A percentile compares a stretch with the other conserved stretches of the same genome.
These are phyloP conservation scores for Rhizophagus sp. DNA, from an alignment of 192 early-diverging fungal species.

Conservation along the genomic window DNA sequence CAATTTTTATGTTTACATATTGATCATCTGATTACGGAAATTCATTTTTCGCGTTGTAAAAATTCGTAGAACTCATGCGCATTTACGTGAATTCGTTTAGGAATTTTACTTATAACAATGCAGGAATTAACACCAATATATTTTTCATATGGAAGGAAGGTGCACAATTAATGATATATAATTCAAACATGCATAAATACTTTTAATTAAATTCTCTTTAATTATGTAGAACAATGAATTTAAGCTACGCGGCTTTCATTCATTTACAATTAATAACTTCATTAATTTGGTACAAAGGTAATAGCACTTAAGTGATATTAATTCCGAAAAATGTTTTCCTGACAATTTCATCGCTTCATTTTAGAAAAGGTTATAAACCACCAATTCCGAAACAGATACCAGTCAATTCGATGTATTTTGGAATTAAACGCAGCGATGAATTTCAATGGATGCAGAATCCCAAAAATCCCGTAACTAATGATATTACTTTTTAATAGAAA, in stretches of 20 bases:
- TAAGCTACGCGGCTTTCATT: background rate
- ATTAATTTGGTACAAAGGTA: background rate
- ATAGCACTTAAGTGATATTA: background rate
- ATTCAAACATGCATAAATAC: background rate
- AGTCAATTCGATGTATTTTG: slow-evolving; percentile 39
- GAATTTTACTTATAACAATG: background rate
- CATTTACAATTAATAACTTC: background rate
- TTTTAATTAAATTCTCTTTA: background rate
- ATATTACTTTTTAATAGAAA: background rate
- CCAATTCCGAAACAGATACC: slow-evolving; percentile 46
- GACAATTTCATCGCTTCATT: background rate
- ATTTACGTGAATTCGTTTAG: background rate
- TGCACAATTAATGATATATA: background rate
- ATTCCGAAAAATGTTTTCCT: background rate
- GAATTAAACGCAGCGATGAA: slow-evolving; percentile 44
- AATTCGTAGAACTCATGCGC: background rate
- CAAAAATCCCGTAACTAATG: slow-evolving; percentile 40
- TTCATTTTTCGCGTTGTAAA: too few relatives aligned
- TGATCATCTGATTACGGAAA: too few relatives aligned
- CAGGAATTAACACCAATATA: background rate
- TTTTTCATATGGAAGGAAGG: background rate
- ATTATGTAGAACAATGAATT: background rate
- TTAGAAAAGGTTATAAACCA: slow-evolving; percentile 2
- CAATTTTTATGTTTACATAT: too few relatives aligned
- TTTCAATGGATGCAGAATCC: slow-evolving; percentile 57